A percentile compares a stretch with the other conserved stretches of the same genome.
phyloP scores from a whole-genome alignment of 805 yeast genomes.

The Cyberlindnera samutprakarnensis region DNA sequence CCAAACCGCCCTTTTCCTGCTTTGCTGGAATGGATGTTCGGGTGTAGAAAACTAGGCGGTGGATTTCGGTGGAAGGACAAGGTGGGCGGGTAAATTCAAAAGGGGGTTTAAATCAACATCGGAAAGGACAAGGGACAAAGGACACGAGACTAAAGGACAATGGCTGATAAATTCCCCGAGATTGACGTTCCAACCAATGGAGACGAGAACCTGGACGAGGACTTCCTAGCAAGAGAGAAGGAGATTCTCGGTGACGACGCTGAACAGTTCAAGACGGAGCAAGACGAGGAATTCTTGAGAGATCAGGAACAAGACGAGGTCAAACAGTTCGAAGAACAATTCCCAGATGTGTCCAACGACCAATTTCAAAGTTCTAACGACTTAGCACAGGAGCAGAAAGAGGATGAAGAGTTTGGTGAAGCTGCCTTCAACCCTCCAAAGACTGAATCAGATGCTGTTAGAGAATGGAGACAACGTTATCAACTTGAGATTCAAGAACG shows the following conservation, averaged over 20 bases:
- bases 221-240: constrained; percentile 62
- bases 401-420: constrained; percentile 35
- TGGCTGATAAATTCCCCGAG: constrained; percentile 77
- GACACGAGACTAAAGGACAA: constrained; percentile 17
- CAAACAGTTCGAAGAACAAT: constrained; percentile 56
- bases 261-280: constrained; percentile 62
- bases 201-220: constrained; percentile 30
- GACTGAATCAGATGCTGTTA: constrained; percentile 47
- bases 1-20: too few relatives aligned
- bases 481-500: constrained; percentile 72
- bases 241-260: constrained; percentile 47
- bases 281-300: constrained; percentile 42
- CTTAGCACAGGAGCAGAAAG: constrained; percentile 25
- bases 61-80: too few relatives aligned
- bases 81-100: too few relatives aligned
- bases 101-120: too few relatives aligned
- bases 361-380: constrained; percentile 11
- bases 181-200: constrained; percentile 35
- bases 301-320: constrained; percentile 35
- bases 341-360: constrained; percentile 46
- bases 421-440: constrained; percentile 21
- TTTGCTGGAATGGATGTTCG: too few relatives aligned
- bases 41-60: too few relatives aligned
- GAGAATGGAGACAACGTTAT: constrained; percentile 79
- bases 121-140: too few relatives aligned